A percentile compares a stretch with the other conserved stretches of the same genome.
Evolutionary conservation across 1,284 basidiomycete genomes (phyloP).

Genomic region (Melampsora americana): DNA sequence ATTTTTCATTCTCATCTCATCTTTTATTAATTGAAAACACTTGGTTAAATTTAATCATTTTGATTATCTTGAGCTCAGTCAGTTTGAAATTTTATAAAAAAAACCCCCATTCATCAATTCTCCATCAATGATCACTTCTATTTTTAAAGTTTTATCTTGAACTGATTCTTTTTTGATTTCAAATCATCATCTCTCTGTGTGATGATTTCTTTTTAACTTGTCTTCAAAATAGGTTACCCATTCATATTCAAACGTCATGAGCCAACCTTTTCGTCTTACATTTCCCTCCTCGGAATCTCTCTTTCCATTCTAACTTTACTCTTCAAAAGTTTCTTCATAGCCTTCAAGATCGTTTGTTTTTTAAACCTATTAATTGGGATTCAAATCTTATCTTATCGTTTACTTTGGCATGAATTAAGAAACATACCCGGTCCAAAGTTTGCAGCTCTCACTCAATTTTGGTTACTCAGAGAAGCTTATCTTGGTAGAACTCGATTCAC

Average conservation of each 20-base stretch:
- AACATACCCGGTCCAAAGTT: conserved; percentile 27
- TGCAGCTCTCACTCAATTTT: conserved; percentile 30
- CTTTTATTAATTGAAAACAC: not conserved
- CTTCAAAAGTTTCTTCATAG: not conserved
- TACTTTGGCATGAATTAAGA: conserved; percentile 28
- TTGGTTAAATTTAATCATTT: not conserved
- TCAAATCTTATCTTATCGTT: conserved; percentile 23
- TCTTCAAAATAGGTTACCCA: conserved; percentile 19
- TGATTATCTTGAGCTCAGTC: not conserved
- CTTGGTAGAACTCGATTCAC: conserved; percentile 37
- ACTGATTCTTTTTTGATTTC: not conserved
- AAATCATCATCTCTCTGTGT: not conserved
- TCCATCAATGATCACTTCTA: not conserved
- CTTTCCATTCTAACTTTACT: not conserved
- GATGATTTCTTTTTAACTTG: not conserved
- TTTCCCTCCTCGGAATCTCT: not conserved
- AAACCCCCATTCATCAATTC: not conserved
- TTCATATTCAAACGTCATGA: conserved; percentile 23
- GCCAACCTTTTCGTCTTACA: conserved; percentile 28
- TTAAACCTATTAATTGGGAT: conserved; percentile 17
- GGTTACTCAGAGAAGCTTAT: conserved; percentile 39
- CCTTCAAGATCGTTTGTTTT: not conserved
- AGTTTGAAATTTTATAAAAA: not conserved
- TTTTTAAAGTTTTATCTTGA: not conserved
- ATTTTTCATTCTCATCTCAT: no score